A percentile compares a stretch with the other conserved stretches of the same genome.
phyloP scores from a whole-genome alignment of 139 green algal genomes.

The Yamagishiella unicocca region DNA sequence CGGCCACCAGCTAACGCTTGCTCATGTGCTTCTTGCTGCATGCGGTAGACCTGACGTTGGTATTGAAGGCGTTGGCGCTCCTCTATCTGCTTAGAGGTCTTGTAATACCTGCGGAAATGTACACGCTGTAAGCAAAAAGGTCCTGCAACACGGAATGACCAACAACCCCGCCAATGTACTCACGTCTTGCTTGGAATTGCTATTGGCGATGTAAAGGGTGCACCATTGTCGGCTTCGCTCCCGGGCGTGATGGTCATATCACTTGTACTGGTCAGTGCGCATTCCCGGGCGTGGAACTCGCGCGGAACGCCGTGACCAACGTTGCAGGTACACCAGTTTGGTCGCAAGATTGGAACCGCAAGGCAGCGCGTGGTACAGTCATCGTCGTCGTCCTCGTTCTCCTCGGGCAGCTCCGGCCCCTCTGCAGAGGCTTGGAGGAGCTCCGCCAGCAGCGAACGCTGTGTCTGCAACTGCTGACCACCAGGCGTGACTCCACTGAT shows the following conservation, averaged over 20 bases:
- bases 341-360: not conserved
- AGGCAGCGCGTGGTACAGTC: not conserved
- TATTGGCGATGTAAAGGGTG: not conserved
- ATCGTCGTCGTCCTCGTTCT: not conserved
- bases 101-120: conserved; percentile 28
- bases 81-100: conserved; percentile 14
- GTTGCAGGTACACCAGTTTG: conserved; percentile 6
- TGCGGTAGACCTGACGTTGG: conserved; percentile 9
- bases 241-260: not conserved
- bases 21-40: conserved; percentile 23
- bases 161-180: not conserved
- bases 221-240: not conserved
- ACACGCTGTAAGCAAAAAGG: not conserved
- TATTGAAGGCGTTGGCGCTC: conserved; percentile 2
- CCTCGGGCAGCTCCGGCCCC: not conserved
- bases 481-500: not conserved
- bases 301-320: not conserved
- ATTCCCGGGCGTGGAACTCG: conserved; percentile 11
- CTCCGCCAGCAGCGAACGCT: conserved; percentile 20
- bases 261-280: not conserved
- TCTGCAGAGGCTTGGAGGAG: conserved; percentile 3
- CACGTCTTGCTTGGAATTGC: conserved; percentile 35
- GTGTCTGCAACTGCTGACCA: conserved; percentile 5
- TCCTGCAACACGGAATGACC: not conserved
- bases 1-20: not conserved